These are phyloP conservation scores for Hapsidospora chrysogenum DNA, from an alignment of 495 filamentous ascomycete genomes.

Conservation along the genomic window DNA sequence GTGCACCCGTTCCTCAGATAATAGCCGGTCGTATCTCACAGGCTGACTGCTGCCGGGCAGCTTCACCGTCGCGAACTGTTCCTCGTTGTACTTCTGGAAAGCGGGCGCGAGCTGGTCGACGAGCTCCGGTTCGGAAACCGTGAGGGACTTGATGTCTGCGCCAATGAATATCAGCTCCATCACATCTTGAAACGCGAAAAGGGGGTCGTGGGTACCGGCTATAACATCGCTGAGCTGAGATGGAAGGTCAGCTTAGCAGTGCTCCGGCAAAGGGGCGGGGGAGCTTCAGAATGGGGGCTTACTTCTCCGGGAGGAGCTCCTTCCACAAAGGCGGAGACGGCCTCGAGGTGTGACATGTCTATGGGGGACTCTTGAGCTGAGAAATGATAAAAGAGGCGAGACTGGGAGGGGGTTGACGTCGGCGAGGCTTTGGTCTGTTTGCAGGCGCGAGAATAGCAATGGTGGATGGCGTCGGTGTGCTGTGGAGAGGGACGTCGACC, in stretches of 20 bases:
- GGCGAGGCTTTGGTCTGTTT: too few species aligned
- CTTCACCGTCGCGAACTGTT: slow-evolving; percentile 77
- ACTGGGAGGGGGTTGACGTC: too few species aligned
- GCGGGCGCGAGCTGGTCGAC: slow-evolving; percentile 59
- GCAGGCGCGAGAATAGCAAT: too few species aligned
- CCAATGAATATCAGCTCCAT: neutral
- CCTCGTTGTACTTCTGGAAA: slow-evolving; percentile 90
- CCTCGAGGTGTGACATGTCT: slow-evolving; percentile 32
- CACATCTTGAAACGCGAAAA: neutral
- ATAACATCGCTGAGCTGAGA: slow-evolving; percentile 74
- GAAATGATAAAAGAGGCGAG: too few species aligned
- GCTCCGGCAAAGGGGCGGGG: neutral
- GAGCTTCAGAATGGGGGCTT: slow-evolving; percentile 14
- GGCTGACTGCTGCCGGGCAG: slow-evolving; percentile 69
- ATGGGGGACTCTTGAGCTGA: neutral
- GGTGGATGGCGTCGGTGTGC: too few species aligned
- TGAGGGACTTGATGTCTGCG: slow-evolving; percentile 78
- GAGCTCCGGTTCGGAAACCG: slow-evolving; percentile 48
- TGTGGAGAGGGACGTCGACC: too few species aligned
- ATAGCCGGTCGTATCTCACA: slow-evolving; percentile 19
- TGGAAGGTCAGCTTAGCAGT: slow-evolving; percentile 6
- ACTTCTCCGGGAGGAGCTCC: slow-evolving; percentile 97
- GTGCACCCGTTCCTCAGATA: slow-evolving; percentile 2
- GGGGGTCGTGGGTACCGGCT: slow-evolving; percentile 48
- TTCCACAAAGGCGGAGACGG: slow-evolving; percentile 76